Base-by-base conservation (phyloP, 345 rosid species). In the Carallia brachiata region DNA sequence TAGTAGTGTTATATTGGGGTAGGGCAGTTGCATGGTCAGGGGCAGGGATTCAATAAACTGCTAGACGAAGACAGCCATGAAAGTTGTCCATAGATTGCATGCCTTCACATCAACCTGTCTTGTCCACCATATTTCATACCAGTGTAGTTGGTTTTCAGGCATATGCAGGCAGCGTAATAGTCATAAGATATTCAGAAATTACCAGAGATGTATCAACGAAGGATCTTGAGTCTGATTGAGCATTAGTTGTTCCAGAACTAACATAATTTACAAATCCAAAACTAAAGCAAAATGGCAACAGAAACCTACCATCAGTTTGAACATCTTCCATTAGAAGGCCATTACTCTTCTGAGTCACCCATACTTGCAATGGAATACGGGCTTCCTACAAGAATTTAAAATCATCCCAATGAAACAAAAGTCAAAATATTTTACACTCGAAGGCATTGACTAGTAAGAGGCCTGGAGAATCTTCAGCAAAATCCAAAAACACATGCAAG, bases 291-390 rank as follows among this genome's bases (percentile, higher is more conserved):
- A 23, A 37, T 5, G 1, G 36, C 28, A 48, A 10, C 23, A 62
- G 16, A 54, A 59, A 68, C 88, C 79, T 66, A 92, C 97, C 98
- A 63, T 89, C 90, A 78, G 54, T 78, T 69, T 77, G 96, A 76
- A 81, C 85, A 68, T 86, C 93, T 82, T 91, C 97, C 79, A 79
- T 75, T 70, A 77, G 82, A 75, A 92, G 78, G 61, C 97, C 97
- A 63, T 86, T 89, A 79, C 82, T 81, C 58, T 89, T 89, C 79
- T 88, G 92, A 74, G 81, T 73, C 70, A 85, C 89, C 97, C 99
- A 95, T 79, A 95, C 75, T 70, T 92, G 92, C 48, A 95, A 69
- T 6, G 99, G 96, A 69, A 86, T 78, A 67, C 97, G 96, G 75
- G 81, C 86, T 76, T 89, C 97, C 99, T 95, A 89, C 77, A 71